Base-by-base conservation (phyloP, 192 early-diverging fungal genomes). In the Helicostylum pulchrum region DNA sequence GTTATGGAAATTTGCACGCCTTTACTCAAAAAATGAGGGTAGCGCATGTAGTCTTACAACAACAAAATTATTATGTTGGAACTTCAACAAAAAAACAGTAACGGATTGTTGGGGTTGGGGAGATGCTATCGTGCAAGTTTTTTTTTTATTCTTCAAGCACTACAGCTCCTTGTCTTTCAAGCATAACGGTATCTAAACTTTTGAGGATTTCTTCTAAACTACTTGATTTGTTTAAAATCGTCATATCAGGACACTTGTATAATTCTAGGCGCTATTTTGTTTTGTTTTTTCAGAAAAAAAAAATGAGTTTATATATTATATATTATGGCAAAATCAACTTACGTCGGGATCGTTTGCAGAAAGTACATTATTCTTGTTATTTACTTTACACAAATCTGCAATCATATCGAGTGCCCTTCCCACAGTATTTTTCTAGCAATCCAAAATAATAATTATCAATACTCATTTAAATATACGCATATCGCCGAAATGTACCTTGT, bases 231-330 rank as follows among this genome's bases (percentile, higher is more conserved):
- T 64, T 17, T 17, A 64, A 20, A 26, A 64, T 53, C 8, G 34
- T 44, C 62, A 64, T 64, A 0, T 52, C 49, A 20, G 39, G 39
- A 26, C 31, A 26, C 14, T 53, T 43, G 20, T 52, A 36, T 43
- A 64, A 10, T 43, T 64, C 62, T 30, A 64, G 36, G 5, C 62
- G 49, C 62, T 64, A 64, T 42, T 44, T 44, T 39, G 36, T 39
- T 39, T 39, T 39, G 3, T 36, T 36, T 36, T 36, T 36, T n/a
- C n/a, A n/a, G 7, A 50, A 50, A 20, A 50, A 50, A 20, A 50
- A 32, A 32, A 32, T 30, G 8, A 3, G 2, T 23, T 30, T 14
- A 10, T 6, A 11, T 5, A 4, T 6, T 8, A 61, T 15, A 47
- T 32, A 48, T 31, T n/a, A 48, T 9, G 6, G 6, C 11, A 45